A percentile compares a stretch with the other conserved stretches of the same genome.
Conservation (phyloP, 306 rosid genomes). For the Lathyrus aphaca region DNA sequence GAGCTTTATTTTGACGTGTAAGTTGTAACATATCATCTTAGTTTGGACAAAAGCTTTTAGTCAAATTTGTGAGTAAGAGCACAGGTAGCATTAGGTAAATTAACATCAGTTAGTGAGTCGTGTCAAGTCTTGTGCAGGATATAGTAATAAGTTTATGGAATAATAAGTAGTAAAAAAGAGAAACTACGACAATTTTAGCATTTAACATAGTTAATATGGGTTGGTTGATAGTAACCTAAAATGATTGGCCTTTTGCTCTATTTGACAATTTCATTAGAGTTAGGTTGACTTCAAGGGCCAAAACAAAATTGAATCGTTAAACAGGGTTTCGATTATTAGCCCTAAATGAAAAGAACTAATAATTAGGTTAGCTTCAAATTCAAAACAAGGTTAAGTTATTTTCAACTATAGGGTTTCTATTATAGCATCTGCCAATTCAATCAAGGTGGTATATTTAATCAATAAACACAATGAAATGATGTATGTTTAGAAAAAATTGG, state of each 20-base stretch:
- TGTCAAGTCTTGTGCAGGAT: neutral
- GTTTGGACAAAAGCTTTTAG: conserved; percentile 6
- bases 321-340: conserved; percentile 18
- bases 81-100: neutral
- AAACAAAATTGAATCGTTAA: neutral
- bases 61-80: neutral
- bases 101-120: neutral
- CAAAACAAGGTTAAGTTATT: conserved; percentile 15
- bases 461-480: neutral
- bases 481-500: neutral
- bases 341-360: neutral
- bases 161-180: neutral
- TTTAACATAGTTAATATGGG: neutral
- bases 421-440: neutral
- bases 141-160: conserved; percentile 9
- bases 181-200: neutral
- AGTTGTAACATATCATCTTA: conserved; percentile 8
- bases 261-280: neutral
- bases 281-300: conserved; percentile 1
- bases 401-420: neutral
- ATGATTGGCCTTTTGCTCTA: neutral
- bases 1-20: neutral
- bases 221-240: conserved; percentile 15
- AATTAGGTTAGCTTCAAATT: conserved; percentile 2
- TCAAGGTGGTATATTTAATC: neutral